These are phyloP conservation scores for Apiospora aurea DNA, from an alignment of 2,329 filamentous ascomycete species.

Conservation along the genomic window DNA sequence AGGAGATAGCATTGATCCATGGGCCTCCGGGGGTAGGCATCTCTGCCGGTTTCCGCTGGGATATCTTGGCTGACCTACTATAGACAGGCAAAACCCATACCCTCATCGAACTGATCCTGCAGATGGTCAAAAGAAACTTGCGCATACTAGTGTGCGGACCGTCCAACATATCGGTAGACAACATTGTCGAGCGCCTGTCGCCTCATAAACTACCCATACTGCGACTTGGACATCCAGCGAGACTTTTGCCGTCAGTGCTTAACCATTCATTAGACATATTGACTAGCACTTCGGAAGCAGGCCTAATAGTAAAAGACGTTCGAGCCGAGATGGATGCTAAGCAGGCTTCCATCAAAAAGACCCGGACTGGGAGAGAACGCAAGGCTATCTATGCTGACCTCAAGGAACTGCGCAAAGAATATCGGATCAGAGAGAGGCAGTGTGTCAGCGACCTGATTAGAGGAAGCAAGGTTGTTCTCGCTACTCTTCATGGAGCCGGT, in stretches of 20 bases:
- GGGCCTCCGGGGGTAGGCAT: constrained; percentile 78
- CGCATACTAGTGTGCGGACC: constrained; percentile 93
- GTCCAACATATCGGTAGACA: constrained; percentile 97
- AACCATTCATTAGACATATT: constrained; percentile 91
- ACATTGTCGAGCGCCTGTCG: constrained; percentile 91
- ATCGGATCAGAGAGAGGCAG: constrained; percentile 79
- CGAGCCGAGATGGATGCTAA: constrained; percentile 92
- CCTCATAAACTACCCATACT: constrained; percentile 87
- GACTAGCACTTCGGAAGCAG: constrained; percentile 89
- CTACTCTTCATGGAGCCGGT: constrained; percentile 91
- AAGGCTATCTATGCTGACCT: constrained; percentile 85
- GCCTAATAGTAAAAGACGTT: constrained; percentile 87
- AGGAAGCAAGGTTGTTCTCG: constrained; percentile 85
- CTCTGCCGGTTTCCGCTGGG: neutral
- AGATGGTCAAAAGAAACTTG: constrained; percentile 76
- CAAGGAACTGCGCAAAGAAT: constrained; percentile 86
- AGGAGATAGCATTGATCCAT: constrained; percentile 88
- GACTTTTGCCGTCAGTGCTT: constrained; percentile 85
- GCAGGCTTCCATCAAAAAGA: constrained; percentile 87
- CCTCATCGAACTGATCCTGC: constrained; percentile 92
- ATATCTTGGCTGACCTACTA: neutral
- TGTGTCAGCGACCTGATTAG: constrained; percentile 80
- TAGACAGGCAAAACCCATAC: constrained; percentile 96
- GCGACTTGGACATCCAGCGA: constrained; percentile 89
- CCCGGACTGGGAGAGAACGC: constrained; percentile 79